A percentile compares a stretch with the other conserved stretches of the same genome.
Evolutionary conservation across 2,329 filamentous ascomycete genomes (phyloP).

Genomic region (Ophiognomonia clavigignenti-juglandacearum): DNA sequence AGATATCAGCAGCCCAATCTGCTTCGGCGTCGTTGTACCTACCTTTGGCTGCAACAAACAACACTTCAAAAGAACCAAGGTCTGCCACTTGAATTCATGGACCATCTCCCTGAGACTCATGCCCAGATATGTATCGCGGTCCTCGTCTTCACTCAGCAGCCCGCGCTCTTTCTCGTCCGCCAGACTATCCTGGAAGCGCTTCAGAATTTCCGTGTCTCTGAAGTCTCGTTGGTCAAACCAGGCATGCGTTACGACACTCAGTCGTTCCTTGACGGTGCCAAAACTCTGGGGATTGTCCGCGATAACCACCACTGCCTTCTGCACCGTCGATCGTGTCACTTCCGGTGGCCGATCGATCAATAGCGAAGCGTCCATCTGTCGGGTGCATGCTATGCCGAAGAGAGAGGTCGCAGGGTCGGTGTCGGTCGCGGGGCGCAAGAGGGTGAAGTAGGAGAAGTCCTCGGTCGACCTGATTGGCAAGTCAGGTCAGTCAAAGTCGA

Average conservation of each 20-base stretch:
- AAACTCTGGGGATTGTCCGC: slow-evolving; percentile 87
- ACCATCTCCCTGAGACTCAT: slow-evolving; percentile 86
- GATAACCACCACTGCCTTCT: slow-evolving; percentile 96
- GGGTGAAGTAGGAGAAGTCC: slow-evolving; percentile 98
- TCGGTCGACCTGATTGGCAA: slow-evolving; percentile 63
- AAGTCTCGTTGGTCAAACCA: slow-evolving; percentile 98
- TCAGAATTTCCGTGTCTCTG: slow-evolving; percentile 81
- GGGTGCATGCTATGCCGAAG: slow-evolving; percentile 93
- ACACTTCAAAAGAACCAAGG: slow-evolving; percentile 88
- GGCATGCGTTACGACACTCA: slow-evolving; percentile 85
- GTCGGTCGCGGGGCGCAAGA: slow-evolving; percentile 59
- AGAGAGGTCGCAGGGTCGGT: slow-evolving; percentile 67
- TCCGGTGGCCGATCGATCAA: slow-evolving; percentile 77
- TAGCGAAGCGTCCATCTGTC: slow-evolving; percentile 77
- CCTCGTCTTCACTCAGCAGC: slow-evolving; percentile 58
- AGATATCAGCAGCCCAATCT: too few relatives aligned
- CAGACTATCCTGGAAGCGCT: slow-evolving; percentile 87
- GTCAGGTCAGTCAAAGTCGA: background rate
- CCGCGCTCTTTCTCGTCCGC: slow-evolving; percentile 59
- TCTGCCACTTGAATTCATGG: slow-evolving; percentile 92
- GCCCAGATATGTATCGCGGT: slow-evolving; percentile 83
- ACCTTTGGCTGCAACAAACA: slow-evolving; percentile 93
- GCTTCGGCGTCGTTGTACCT: slow-evolving; percentile 5
- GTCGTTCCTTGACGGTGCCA: slow-evolving; percentile 81
- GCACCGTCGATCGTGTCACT: slow-evolving; percentile 94